A percentile compares a stretch with the other conserved stretches of the same genome.
phyloP scores from a whole-genome alignment of 2,329 filamentous ascomycete genomes.

The Cyphellophora europaea region DNA sequence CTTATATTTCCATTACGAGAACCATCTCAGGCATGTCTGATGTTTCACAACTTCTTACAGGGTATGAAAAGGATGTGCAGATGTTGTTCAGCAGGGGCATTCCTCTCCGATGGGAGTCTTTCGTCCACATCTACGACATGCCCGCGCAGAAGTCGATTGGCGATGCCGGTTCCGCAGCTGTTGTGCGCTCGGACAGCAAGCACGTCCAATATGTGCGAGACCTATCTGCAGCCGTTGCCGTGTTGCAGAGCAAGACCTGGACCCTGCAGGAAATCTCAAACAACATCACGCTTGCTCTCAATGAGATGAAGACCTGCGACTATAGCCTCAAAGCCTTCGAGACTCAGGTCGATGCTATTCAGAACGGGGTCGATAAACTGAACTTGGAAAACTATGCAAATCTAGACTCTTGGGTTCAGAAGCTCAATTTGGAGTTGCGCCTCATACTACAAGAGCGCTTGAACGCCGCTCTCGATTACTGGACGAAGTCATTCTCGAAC shows the following conservation, averaged over 20 bases:
- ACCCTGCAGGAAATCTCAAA: constrained; percentile 69
- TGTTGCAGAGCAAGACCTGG: constrained; percentile 79
- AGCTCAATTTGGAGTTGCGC: constrained; percentile 80
- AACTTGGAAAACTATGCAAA: constrained; percentile 96
- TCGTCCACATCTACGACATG: constrained; percentile 92
- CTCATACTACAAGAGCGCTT: constrained; percentile 69
- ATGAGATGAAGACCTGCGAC: constrained; percentile 73
- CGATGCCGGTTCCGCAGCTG: constrained; percentile 31
- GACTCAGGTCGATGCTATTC: constrained; percentile 71
- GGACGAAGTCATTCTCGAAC: constrained; percentile 78
- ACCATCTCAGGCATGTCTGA: constrained; percentile 78
- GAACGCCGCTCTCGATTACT: constrained; percentile 72
- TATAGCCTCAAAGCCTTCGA: constrained; percentile 77
- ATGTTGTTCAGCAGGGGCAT: constrained; percentile 75
- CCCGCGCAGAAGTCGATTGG: constrained; percentile 57
- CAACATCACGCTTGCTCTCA: constrained; percentile 71
- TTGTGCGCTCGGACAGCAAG: constrained; percentile 62
- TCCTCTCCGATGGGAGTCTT: constrained; percentile 91
- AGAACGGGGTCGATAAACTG: constrained; percentile 88
- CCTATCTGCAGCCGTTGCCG: constrained; percentile 76
- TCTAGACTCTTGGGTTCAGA: constrained; percentile 77
- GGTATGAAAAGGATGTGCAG: constrained; percentile 87
- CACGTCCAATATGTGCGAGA: constrained; percentile 95
- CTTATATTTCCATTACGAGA: constrained; percentile 77
- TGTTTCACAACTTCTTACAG: constrained; percentile 77